Base-by-base conservation (phyloP, 164 flowering plant genomes). In the Aristolochia contorta region DNA sequence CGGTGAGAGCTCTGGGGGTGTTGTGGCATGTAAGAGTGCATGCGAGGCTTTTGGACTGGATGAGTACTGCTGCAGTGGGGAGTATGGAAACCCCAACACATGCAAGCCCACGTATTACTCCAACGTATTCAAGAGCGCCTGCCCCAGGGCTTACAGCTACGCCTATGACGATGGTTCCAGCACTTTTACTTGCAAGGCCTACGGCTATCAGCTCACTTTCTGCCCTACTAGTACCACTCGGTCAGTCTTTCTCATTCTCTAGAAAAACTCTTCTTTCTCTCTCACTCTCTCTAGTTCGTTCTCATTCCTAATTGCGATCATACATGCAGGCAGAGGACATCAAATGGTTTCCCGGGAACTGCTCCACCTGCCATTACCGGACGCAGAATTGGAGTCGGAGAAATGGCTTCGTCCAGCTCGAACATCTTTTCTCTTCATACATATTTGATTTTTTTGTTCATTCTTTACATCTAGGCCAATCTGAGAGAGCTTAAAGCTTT, bases 1-100 rank as follows among this genome's bases (percentile, higher is more conserved):
- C 2, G 79, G 25, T 25, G 70, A 32, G 5, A 27, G 5, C 5
- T 27, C 30, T 21, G 72, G 49, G 22, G 83, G 75, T 23, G 86
- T 86, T n/a, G 75, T 85, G 4, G 97, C 82, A 14, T 88, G 97
- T 67, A 88, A 67, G 75, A 91, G 94, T 56, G 96, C 96, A 0
- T 91, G 91, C 49, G 83, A 71, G 23, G 91, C 97, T 57, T 86
- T 88, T 68, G 82, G 83, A 24, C 56, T 68, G n/a, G 87, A 79
- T 56, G 82, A 83, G 62, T 88, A 82, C 59, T 91, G 97, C 72
- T 91, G 96, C 79, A 82, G 84, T 30, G 92, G 94, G 16, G 68
- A 78, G 70, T 86, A 71, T 63, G 88, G 82, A 0, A 91, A 81
- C 65, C 97, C 96, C 24, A 70, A 71, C 0, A 78, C 88, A 5